Evolutionary conservation across 176 grass and related monocot genomes (phyloP).

Genomic region (Elaeis guineensis): DNA sequence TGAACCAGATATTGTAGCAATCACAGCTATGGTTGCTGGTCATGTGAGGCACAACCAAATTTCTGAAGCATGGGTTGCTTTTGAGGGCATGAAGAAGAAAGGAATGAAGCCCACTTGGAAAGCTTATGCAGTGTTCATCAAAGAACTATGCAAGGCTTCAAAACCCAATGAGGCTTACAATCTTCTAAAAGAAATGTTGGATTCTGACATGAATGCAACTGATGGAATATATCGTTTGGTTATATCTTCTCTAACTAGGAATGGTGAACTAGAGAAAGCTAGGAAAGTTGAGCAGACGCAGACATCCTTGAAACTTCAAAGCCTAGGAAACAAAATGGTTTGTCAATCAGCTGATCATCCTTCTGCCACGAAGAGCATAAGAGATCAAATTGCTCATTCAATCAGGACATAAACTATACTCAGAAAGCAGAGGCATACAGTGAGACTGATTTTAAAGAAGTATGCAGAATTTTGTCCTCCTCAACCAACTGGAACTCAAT

Average conservation of each 20-base stretch:
- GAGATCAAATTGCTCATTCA: slow-evolving; percentile 15
- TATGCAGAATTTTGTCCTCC: slow-evolving; percentile 52
- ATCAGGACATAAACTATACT: slow-evolving; percentile 14
- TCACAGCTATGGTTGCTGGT: slow-evolving; percentile 51
- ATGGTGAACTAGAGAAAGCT: slow-evolving; percentile 40
- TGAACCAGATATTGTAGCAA: slow-evolving; percentile 50
- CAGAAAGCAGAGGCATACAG: slow-evolving; percentile 26
- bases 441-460: slow-evolving; percentile 37
- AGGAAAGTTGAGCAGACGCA: slow-evolving; percentile 30
- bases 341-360: background rate
- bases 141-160: slow-evolving; percentile 62
- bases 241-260: slow-evolving; percentile 41
- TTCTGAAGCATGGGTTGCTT: slow-evolving; percentile 52
- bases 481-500: slow-evolving; percentile 40
- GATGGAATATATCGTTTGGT: slow-evolving; percentile 29
- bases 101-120: slow-evolving; percentile 45
- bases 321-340: slow-evolving; percentile 17
- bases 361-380: slow-evolving; percentile 12
- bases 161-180: slow-evolving; percentile 48
- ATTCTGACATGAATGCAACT: slow-evolving; percentile 38
- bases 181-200: slow-evolving; percentile 57
- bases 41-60: slow-evolving; percentile 44
- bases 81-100: slow-evolving; percentile 43
- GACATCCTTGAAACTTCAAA: slow-evolving; percentile 26
- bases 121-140: slow-evolving; percentile 71